phyloP scores from a whole-genome alignment of 306 rosid genomes.

The Cajanus cajan region DNA sequence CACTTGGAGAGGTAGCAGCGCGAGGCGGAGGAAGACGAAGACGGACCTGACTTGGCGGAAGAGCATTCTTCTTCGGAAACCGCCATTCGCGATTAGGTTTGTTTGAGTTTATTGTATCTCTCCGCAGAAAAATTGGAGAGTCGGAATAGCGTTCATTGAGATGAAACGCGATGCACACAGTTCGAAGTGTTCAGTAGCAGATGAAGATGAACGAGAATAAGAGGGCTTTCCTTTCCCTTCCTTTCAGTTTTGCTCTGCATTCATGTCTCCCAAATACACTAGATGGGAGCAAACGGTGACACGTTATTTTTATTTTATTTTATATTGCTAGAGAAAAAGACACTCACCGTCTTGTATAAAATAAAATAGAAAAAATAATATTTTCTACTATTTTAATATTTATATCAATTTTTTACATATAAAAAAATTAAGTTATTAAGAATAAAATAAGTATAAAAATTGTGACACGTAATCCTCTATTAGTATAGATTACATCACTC shows the following conservation, averaged over 20 bases:
- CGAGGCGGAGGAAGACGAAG: conserved; percentile 53
- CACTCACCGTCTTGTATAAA: too few species aligned
- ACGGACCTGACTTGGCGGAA: conserved; percentile 64
- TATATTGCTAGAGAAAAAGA: too few species aligned
- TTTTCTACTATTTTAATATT: too few species aligned
- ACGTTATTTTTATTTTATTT: too few species aligned
- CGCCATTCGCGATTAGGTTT: conserved; percentile 53
- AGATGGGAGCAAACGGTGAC: too few species aligned
- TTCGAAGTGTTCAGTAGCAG: background rate
- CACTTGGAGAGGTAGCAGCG: conserved; percentile 83
- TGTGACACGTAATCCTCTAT: too few species aligned
- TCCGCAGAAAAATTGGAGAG: background rate
- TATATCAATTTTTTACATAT: too few species aligned
- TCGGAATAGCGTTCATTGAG: conserved; percentile 3
- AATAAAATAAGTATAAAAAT: too few species aligned
- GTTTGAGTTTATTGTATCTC: background rate
- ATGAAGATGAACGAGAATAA: background rate
- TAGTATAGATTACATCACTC: too few species aligned
- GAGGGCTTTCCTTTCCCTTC: background rate
- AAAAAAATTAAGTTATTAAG: too few species aligned
- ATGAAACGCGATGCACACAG: background rate
- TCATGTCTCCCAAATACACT: too few species aligned
- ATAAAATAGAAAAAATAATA: too few species aligned
- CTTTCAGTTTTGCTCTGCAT: background rate
- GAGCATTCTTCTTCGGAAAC: conserved; percentile 94